phyloP scores from a whole-genome alignment of 331 rosid genomes.

The Stylosanthes scabra region DNA sequence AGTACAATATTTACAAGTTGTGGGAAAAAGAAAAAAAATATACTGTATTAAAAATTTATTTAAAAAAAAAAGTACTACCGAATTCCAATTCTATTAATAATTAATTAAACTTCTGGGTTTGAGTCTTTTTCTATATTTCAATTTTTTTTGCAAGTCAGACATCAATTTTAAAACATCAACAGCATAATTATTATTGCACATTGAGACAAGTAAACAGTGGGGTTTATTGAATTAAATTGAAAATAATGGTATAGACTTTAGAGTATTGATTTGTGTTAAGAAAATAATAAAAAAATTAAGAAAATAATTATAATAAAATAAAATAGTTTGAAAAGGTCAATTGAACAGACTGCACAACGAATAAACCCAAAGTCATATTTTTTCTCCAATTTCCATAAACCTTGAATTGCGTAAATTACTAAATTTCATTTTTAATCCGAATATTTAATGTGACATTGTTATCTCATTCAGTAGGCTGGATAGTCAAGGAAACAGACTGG shows the following conservation, averaged over 20 bases:
- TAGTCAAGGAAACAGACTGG: conserved; percentile 62
- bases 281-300: background rate
- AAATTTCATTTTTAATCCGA: conserved; percentile 23
- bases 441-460: conserved; percentile 40
- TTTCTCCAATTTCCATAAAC: conserved; percentile 23
- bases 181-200: conserved; percentile 24
- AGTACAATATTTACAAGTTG: background rate
- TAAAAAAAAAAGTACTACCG: background rate
- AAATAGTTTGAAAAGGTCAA: conserved; percentile 44
- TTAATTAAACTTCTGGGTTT: background rate
- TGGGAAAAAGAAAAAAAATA: conserved; percentile 2
- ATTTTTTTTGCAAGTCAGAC: conserved; percentile 41
- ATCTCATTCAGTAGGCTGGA: conserved; percentile 45
- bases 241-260: no score
- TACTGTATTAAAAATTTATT: no score
- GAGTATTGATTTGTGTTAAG: conserved; percentile 10
- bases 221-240: conserved; percentile 40
- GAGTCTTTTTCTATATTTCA: background rate
- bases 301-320: background rate
- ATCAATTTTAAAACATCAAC: conserved; percentile 16
- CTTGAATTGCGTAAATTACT: conserved; percentile 43
- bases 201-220: conserved; percentile 41
- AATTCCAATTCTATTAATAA: background rate
- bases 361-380: conserved; percentile 30
- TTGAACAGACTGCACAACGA: conserved; percentile 43